Evolutionary conservation across 2,329 filamentous ascomycete species (phyloP).

Genomic region (Macrophomina pseudophaseolina): DNA sequence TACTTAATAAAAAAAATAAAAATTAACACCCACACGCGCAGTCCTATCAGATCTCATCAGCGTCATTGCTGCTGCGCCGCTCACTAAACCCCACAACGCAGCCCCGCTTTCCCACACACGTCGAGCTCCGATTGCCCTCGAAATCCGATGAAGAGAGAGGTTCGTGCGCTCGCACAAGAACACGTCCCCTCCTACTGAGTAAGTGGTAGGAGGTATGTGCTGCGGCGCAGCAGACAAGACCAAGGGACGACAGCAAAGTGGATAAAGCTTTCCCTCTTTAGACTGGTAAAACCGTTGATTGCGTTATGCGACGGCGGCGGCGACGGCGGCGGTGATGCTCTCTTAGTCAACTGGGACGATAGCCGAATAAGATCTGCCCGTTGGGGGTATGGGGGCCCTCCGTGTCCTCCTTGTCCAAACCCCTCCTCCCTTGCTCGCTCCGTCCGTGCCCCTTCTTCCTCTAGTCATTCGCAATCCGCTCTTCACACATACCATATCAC

Average conservation of each 20-base stretch:
- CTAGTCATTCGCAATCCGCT: not conserved
- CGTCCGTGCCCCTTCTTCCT: not conserved
- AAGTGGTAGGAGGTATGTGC: not conserved
- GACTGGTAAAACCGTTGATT: not conserved
- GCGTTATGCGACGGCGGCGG: not conserved
- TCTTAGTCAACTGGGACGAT: not conserved
- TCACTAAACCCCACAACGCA: not conserved
- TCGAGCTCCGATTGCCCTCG: not conserved
- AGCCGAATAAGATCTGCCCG: not conserved
- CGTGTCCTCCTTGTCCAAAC: not conserved
- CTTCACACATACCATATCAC: no score
- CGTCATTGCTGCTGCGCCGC: not conserved
- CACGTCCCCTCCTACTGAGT: not conserved
- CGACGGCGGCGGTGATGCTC: no score
- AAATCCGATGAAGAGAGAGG: not conserved
- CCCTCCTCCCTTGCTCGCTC: not conserved
- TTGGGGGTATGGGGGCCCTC: not conserved
- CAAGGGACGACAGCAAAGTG: no score
- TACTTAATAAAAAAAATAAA: no score
- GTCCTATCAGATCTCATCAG: not conserved
- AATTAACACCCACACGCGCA: not conserved
- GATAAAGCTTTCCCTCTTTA: not conserved
- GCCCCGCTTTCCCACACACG: not conserved
- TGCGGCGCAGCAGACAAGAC: slow-evolving; percentile 1
- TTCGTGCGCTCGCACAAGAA: not conserved